These are phyloP conservation scores for Corynespora cassiicola DNA, from an alignment of 2,329 filamentous ascomycete species.

Conservation along the genomic window DNA sequence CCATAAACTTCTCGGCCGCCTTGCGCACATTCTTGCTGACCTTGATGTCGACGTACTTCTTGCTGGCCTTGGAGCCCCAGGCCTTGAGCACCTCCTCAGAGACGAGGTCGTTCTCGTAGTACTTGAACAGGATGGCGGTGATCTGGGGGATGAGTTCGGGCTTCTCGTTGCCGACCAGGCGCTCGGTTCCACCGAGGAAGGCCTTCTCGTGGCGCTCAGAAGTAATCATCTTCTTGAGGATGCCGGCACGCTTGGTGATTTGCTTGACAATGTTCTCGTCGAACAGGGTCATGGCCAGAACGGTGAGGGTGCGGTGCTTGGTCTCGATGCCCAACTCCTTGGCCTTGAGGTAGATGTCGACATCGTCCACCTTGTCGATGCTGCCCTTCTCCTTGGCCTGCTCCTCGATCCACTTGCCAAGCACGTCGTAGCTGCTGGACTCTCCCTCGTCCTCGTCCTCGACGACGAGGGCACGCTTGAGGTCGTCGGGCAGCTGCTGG, in stretches of 20 bases:
- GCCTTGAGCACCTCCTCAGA: slow-evolving; percentile 86
- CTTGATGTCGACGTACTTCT: slow-evolving; percentile 92
- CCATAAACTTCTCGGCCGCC: slow-evolving; percentile 90
- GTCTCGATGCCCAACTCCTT: slow-evolving; percentile 92
- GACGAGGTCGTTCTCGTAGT: slow-evolving; percentile 90
- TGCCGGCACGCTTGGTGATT: slow-evolving; percentile 79
- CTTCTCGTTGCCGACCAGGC: slow-evolving; percentile 83
- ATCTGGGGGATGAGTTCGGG: slow-evolving; percentile 79
- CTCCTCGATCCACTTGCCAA: slow-evolving; percentile 91
- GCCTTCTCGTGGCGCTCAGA: slow-evolving; percentile 96
- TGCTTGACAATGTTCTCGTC: slow-evolving; percentile 88
- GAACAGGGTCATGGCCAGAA: slow-evolving; percentile 93
- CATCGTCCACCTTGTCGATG: slow-evolving; percentile 80
- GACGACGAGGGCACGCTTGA: slow-evolving; percentile 89
- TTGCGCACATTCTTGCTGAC: slow-evolving; percentile 96
- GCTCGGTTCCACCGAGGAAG: slow-evolving; percentile 92
- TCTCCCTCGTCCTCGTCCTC: slow-evolving; percentile 82
- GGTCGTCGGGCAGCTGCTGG: slow-evolving; percentile 89
- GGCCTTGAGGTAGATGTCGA: slow-evolving; percentile 94
- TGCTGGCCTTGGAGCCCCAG: slow-evolving; percentile 95
- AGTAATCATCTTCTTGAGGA: slow-evolving; percentile 92
- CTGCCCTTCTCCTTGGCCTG: slow-evolving; percentile 72
- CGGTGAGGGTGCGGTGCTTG: slow-evolving; percentile 92
- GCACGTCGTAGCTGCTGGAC: slow-evolving; percentile 82
- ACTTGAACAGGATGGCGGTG: slow-evolving; percentile 84